Base-by-base conservation (phyloP, 2,329 filamentous ascomycete species). In the Cladosporium sp. region DNA sequence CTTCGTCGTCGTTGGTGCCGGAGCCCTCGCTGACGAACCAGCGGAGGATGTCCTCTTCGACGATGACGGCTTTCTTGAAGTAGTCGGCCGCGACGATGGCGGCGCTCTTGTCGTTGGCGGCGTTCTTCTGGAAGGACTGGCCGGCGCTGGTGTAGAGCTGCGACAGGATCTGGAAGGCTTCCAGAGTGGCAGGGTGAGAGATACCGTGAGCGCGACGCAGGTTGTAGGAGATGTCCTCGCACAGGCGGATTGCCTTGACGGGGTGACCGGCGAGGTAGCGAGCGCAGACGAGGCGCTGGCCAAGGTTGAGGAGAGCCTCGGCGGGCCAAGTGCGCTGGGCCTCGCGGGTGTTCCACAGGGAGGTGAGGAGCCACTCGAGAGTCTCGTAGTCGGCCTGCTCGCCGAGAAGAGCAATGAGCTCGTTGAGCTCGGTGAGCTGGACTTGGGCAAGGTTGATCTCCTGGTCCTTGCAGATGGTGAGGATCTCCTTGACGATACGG, bases 151-250 rank as follows among this genome's bases (percentile, higher is more conserved):
- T 80, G 72, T 79, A 82, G 1, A 83, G 73, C 37, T 77, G 72
- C 0, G 79, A 78, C 5, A 83, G 75, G 11, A 82, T 70, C 62
- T 77, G 76, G 61, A 75, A 80, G 63, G 80, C 78, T 56, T 81
- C 76, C 55, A 82, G 66, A 0, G 80, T 81, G 28, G 77, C 72
- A 0, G 73, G 73, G 45, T 81, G 75, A 8, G 75, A 74, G 30
- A 75, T 74, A 3, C 81, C 81, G 68, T 80, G 80, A 5, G 80
- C 79, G 20, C 81, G 78, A 11, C 78, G 78, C 61, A 82, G 73
- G 65, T 83, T 83, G 73, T 83, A 83, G 39, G 78, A 78, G 59
- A 83, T 82, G 65, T 81, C 78, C 65, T 81, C 80, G 67, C 76
- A 78, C 1, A 83, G 76, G 52, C 74, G 73, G 42, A 78, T 73